Evolutionary conservation across 1,139 yeast genomes (phyloP), one percentile per base, ranked within the genome.

Genomic region (Magnusiomyces sp.): DNA sequence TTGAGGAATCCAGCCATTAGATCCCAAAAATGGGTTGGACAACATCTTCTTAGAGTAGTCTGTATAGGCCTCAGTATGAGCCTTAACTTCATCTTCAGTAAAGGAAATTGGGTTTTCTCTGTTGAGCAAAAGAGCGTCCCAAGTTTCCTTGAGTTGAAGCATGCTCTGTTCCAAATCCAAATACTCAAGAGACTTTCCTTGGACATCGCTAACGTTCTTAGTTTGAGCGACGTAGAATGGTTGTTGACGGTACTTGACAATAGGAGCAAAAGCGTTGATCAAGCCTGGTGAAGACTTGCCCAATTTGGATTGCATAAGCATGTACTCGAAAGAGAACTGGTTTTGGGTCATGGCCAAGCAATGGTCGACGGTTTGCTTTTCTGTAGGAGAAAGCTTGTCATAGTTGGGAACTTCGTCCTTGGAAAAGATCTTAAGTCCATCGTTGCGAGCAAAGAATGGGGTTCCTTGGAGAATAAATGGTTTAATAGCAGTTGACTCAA

Each of bases 1-100:
- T 64, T 87, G 95, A 27, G 97, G 96, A 52, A 92, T 77, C 96
- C 97, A 90, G 5, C 96, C 96, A 52, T 87, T 85, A 38, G 97
- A 86, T 46, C 94, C 94, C 37, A 87, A 82, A 66, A 89, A 89
- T 45, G 97, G 97, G 50, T 81, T 77, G 6, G 80, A 73, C 38
- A 83, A 75, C 47, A 85, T 69, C 57, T 78, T 80, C 57, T 77
- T 70, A 65, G 86, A 92, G 70, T 87, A 83, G 43, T 73, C 77
- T 54, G 77, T 81, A 59, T 87, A 74, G 32, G 76, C 78, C 31
- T 70, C 62, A 51, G 79, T 79, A 62, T 83, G 84, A 47, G 72
- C 68, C 52, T 78, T 77, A 50, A 79, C 64, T 56, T 77, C 80
- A 46, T 73, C 79, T 34, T 75, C 77, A 37, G 79, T 66, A 63